A percentile compares a stretch with the other conserved stretches of the same genome.
Evolutionary conservation across 164 flowering plant genomes (phyloP).

Genomic region (Cinnamomum chago): DNA sequence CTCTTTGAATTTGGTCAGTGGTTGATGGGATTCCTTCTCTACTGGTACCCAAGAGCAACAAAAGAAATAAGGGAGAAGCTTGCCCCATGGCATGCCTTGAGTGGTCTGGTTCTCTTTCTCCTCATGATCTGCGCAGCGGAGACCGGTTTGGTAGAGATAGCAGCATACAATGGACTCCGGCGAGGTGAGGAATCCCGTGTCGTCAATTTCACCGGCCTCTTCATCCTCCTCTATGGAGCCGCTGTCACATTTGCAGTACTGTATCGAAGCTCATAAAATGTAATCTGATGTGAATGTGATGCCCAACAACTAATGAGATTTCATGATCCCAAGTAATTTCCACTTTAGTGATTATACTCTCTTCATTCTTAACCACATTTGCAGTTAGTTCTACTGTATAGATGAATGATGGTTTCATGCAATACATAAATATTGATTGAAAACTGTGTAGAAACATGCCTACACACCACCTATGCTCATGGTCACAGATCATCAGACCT

Average conservation of each 20-base stretch:
- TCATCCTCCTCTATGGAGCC: slow-evolving; percentile 46
- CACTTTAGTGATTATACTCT: no score
- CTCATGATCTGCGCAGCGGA: slow-evolving; percentile 21
- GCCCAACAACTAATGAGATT: no score
- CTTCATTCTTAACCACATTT: no score
- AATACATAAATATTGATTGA: no score
- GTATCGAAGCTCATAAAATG: no score
- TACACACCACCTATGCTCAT: no score
- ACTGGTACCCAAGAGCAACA: slow-evolving; percentile 38
- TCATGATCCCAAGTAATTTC: no score
- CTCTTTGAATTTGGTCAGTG: slow-evolving; percentile 28
- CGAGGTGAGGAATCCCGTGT: slow-evolving; percentile 36
- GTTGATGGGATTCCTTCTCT: slow-evolving; percentile 40
- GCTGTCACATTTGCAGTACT: slow-evolving; percentile 22
- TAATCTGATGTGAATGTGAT: no score
- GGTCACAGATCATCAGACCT: no score
- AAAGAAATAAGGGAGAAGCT: slow-evolving; percentile 28
- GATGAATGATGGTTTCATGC: no score
- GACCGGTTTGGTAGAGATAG: slow-evolving; percentile 2
- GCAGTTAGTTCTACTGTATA: no score
- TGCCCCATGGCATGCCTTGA: slow-evolving; percentile 50
- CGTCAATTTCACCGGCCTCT: slow-evolving; percentile 54
- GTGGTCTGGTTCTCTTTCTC: slow-evolving; percentile 46
- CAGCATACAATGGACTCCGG: background rate
- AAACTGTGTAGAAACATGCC: no score